Base-by-base conservation (phyloP, 352 stramenopile genomes). In the Pythium dissotocum region DNA sequence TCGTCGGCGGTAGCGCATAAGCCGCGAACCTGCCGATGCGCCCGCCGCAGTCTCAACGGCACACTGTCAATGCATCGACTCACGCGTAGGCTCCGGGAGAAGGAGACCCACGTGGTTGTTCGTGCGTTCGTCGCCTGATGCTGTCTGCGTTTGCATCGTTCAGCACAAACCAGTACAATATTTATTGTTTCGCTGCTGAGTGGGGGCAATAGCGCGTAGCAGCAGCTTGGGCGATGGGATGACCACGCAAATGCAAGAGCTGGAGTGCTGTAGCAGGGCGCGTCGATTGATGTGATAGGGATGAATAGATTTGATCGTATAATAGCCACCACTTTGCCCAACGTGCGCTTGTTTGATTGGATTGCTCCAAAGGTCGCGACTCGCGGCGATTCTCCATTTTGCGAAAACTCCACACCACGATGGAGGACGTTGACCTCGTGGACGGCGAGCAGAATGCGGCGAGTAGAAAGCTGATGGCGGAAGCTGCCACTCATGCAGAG, bases 1-100 rank as follows among this genome's bases (percentile, higher is more conserved):
- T 99, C 38, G 93, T 99, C 67, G 93, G 94, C 72, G 81, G 85
- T 53, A 90, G 84, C 72, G 79, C 84, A 53, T 97, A 94, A 82
- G 56, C 57, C 5, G 38, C 38, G 38, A 10, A 46, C 38, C 4
- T n/a, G 9, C 9, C 38, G 38, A 18, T 18, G 38, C 38, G 38
- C 13, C 38, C 38, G 13, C 38, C 13, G 13, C 38, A 46, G 38
- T 46, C 38, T 12, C 38, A 14, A 46, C 38, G 4, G 13, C 38
- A 46, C 8, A 18, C 38, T 46, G 38, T 12, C 9, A n/a, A 7
- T 46, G 38, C 8, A 18, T 18, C 9, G 13, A n/a, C 21, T 24
- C 21, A 24, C 21, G 21, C 21, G 21, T 24, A 24, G 21, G 21
- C 38, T 46, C 38, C 13, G 38, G 38, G 13, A 42, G 57, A 62